A percentile compares a stretch with the other conserved stretches of the same genome.
These are phyloP conservation scores for Tuber umbilicatum DNA, from an alignment of 495 filamentous ascomycete genomes.

Conservation along the genomic window DNA sequence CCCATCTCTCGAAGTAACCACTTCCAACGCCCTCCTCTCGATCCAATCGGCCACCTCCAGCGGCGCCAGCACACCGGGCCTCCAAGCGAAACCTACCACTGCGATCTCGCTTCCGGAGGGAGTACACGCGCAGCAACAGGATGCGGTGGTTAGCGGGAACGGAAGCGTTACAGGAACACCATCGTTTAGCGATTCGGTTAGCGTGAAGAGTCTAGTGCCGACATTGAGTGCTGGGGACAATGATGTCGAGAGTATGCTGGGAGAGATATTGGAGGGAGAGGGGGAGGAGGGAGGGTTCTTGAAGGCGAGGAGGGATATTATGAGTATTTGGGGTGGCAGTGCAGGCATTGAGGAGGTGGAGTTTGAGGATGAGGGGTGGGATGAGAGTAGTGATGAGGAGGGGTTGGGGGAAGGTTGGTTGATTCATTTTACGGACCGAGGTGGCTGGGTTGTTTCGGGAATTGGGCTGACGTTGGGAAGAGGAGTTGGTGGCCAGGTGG, in stretches of 20 bases:
- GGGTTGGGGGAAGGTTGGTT: slow-evolving; percentile 53
- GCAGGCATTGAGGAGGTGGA: slow-evolving; percentile 75
- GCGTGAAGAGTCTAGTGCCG: slow-evolving; percentile 73
- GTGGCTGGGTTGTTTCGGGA: slow-evolving; percentile 49
- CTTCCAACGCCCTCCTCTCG: slow-evolving; percentile 21
- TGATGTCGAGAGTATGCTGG: slow-evolving; percentile 75
- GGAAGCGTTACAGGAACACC: slow-evolving; percentile 31
- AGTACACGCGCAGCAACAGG: slow-evolving; percentile 39
- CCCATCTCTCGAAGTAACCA: slow-evolving; percentile 3
- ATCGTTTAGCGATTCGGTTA: slow-evolving; percentile 59
- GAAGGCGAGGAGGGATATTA: slow-evolving; percentile 38
- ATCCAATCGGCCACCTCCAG: slow-evolving; percentile 24
- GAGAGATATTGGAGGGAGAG: slow-evolving; percentile 48
- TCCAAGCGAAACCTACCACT: slow-evolving; percentile 39
- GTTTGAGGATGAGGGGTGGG: slow-evolving; percentile 57
- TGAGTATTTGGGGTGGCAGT: slow-evolving; percentile 50
- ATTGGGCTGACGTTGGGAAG: slow-evolving; percentile 17
- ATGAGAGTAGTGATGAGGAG: slow-evolving; percentile 50
- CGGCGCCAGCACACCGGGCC: slow-evolving; percentile 24
- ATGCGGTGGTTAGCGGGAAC: slow-evolving; percentile 18
- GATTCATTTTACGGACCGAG: slow-evolving; percentile 9
- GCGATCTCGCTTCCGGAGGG: slow-evolving; percentile 42
- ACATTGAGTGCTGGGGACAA: slow-evolving; percentile 60
- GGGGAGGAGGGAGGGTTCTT: slow-evolving; percentile 50
- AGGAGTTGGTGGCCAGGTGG: slow-evolving; percentile 34